A percentile compares a stretch with the other conserved stretches of the same genome.
Evolutionary conservation across 306 rosid species (phyloP).

Genomic region (Elaeagnus macrophylla): DNA sequence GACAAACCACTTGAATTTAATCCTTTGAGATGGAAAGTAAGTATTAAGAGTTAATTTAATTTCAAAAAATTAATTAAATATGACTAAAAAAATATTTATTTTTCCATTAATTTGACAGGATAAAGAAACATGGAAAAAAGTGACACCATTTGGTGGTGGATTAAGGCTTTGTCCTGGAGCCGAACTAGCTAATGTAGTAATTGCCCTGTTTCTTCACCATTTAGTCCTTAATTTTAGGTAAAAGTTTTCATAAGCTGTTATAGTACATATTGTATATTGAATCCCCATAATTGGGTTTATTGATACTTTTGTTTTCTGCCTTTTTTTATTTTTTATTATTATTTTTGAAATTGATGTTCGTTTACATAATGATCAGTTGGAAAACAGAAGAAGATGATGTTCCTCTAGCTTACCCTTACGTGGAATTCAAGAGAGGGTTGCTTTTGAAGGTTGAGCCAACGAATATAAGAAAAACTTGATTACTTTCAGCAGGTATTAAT

Average conservation of each 20-base stretch:
- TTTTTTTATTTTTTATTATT: not conserved
- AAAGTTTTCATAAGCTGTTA: not conserved
- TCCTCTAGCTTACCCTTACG: constrained; percentile 69
- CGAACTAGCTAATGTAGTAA: constrained; percentile 70
- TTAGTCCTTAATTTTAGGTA: constrained; percentile 75
- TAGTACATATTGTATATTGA: too few relatives aligned
- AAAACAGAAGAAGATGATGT: constrained; percentile 42
- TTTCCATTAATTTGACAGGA: constrained; percentile 22
- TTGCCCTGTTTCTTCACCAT: constrained; percentile 70
- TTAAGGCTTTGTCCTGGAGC: constrained; percentile 76
- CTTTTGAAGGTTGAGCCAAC: constrained; percentile 35
- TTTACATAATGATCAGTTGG: constrained; percentile 40
- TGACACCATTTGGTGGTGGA: constrained; percentile 72
- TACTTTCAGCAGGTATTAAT: too few relatives aligned
- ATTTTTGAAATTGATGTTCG: not conserved
- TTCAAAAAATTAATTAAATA: not conserved
- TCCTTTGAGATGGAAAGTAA: constrained; percentile 73
- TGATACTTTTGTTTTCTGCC: constrained; percentile 6
- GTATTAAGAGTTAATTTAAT: constrained; percentile 2
- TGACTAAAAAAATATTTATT: not conserved
- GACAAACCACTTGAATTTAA: constrained; percentile 51
- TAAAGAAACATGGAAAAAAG: constrained; percentile 43
- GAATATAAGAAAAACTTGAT: not conserved
- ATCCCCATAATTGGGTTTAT: not conserved
- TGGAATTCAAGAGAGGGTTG: constrained; percentile 48